Conservation (phyloP, 148 eudicot genomes). For the Euryodendron excelsum region DNA sequence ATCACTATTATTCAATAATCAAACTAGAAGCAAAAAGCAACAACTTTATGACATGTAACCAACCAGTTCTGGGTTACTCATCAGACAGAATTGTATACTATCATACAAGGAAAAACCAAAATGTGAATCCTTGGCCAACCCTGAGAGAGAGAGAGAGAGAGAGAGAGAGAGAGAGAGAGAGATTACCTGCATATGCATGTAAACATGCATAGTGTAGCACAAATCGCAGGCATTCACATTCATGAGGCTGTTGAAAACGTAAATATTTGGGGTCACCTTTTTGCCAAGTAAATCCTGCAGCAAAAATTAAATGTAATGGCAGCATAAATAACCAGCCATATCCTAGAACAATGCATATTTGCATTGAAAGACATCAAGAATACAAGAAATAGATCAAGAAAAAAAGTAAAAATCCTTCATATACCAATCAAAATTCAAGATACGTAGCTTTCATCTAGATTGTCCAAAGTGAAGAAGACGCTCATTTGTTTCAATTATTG, state of each 20-base stretch:
- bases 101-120: not conserved
- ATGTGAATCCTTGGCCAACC: not conserved
- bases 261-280: conserved; percentile 69
- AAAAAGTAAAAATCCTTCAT: not conserved
- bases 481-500: not conserved
- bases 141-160: not conserved
- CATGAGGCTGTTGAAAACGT: conserved; percentile 94
- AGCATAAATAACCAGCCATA: conserved; percentile 14
- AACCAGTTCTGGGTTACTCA: not conserved
- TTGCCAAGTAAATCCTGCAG: conserved; percentile 66
- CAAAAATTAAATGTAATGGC: conserved; percentile 18
- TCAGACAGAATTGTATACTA: not conserved
- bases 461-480: not conserved
- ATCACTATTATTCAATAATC: not conserved
- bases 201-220: conserved; percentile 62
- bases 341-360: not conserved
- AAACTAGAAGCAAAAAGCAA: not conserved
- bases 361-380: not conserved
- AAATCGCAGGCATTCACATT: conserved; percentile 84
- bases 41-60: not conserved
- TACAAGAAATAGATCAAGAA: not conserved
- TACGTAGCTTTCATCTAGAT: not conserved
- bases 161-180: conserved; percentile 25
- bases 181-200: conserved; percentile 85
- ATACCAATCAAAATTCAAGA: not conserved